Base-by-base conservation (phyloP, 768 basidiomycete genomes). In the Hericium alpestre region DNA sequence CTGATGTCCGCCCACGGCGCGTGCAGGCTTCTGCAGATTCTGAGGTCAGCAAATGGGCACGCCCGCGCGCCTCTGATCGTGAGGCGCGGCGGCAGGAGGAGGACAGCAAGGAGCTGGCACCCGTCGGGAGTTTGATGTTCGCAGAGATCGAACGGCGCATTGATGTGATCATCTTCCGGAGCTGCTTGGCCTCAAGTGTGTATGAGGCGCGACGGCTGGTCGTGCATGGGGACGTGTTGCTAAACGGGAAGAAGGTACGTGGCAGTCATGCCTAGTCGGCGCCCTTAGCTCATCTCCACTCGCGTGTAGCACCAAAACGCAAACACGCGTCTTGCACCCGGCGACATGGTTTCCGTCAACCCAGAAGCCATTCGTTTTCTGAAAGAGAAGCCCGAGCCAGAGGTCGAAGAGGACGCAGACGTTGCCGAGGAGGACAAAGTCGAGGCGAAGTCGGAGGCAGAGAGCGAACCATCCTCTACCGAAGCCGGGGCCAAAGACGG, bases 91-190 rank as follows among this genome's bases (percentile, higher is more conserved):
- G 38, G 9, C 76, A 74, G 64, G 71, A 75, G 58, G 73, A 72
- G 56, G 72, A 75, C 51, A 75, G 77, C 60, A 80, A 83, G 63
- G 85, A 82, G 1, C 78, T 90, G 63, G 86, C 93, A 16, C 96
- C 96, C 5, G 87, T 98, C 15, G 92, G 90, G 52, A 93, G 90
- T 68, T 80, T 99, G 79, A 94, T 98, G 90, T 90, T 94, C 69
- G 70, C 82, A 0, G 92, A 97, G 70, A 79, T 98, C n/a, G 96
- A 99, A 76, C 79, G 93, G 67, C 70, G 96, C 69, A 79, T 99
- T 68, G 96, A 99, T 65, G 86, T 92, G 48, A 82, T 97, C 68
- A 72, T 98, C 52, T 98, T 97, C 72, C 76, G 94, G 51, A 81
- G 82, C 56, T 95, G 94, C 67, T 85, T 98, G 63, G 87, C 86